Evolutionary conservation across 805 yeast genomes (phyloP).

Genomic region (Spathaspora boniae): DNA sequence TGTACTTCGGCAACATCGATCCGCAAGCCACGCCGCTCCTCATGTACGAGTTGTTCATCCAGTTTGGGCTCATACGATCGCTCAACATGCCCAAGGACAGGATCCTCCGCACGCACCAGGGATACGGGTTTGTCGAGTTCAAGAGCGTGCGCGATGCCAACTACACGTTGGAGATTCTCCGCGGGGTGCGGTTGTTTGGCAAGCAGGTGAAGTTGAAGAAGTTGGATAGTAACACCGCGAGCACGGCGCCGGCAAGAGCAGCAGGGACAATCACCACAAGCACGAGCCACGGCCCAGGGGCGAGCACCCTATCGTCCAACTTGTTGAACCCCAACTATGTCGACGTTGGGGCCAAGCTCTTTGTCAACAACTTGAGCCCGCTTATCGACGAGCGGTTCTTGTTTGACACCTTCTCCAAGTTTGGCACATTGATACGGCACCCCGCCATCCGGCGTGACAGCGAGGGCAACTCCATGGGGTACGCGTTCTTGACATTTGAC

Average conservation of each 20-base stretch:
- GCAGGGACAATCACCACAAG: conserved; percentile 10
- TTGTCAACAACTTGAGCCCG: conserved; percentile 60
- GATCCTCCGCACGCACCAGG: conserved; percentile 67
- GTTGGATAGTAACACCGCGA: conserved; percentile 27
- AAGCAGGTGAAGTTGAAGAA: conserved; percentile 57
- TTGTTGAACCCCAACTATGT: conserved; percentile 14
- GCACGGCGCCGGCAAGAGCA: conserved; percentile 9
- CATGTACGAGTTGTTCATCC: conserved; percentile 78
- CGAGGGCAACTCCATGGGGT: conserved; percentile 53
- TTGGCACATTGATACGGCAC: conserved; percentile 57
- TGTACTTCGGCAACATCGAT: conserved; percentile 83
- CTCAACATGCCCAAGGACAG: conserved; percentile 80
- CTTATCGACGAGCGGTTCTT: conserved; percentile 60
- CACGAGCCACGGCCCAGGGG: conserved; percentile 5
- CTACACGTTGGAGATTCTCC: conserved; percentile 59
- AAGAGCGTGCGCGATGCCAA: conserved; percentile 57
- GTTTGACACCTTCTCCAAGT: conserved; percentile 55
- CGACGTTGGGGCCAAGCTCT: conserved; percentile 52
- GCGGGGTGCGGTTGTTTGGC: conserved; percentile 60
- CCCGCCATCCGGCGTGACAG: conserved; percentile 50
- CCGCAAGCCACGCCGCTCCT: conserved; percentile 67
- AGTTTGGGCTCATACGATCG: conserved; percentile 72
- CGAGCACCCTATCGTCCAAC: background rate
- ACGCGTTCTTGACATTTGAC: conserved; percentile 63
- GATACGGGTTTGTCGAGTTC: conserved; percentile 85